A percentile compares a stretch with the other conserved stretches of the same genome.
These are phyloP conservation scores for Exophiala bonariae DNA, from an alignment of 2,329 filamentous ascomycete species.

Conservation along the genomic window DNA sequence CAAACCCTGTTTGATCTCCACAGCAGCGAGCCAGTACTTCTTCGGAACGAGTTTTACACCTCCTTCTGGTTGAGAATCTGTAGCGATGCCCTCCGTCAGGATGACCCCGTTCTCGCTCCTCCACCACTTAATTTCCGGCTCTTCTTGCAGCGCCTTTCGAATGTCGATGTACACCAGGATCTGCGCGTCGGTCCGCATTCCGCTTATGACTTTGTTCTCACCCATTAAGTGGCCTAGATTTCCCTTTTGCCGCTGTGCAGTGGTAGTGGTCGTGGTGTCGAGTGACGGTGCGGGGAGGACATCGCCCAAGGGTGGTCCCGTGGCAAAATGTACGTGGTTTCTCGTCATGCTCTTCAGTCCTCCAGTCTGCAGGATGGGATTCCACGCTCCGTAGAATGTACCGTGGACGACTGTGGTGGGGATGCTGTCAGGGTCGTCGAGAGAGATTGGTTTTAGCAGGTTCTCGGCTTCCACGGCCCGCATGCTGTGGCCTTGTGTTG, in stretches of 20 bases:
- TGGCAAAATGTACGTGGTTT: slow-evolving; percentile 88
- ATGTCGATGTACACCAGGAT: slow-evolving; percentile 78
- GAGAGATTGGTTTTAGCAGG: slow-evolving; percentile 68
- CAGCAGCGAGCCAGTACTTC: slow-evolving; percentile 70
- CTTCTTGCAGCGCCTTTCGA: slow-evolving; percentile 57
- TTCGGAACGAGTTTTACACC: slow-evolving; percentile 53
- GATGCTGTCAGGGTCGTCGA: slow-evolving; percentile 49
- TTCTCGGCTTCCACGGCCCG: slow-evolving; percentile 67
- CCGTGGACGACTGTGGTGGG: slow-evolving; percentile 77
- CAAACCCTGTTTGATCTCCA: slow-evolving; percentile 71
- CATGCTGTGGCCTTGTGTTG: slow-evolving; percentile 92
- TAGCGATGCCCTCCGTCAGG: slow-evolving; percentile 51
- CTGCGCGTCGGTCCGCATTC: slow-evolving; percentile 77
- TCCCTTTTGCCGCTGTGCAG: background rate
- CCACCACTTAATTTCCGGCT: slow-evolving; percentile 66
- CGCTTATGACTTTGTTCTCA: slow-evolving; percentile 62
- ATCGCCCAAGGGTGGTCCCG: slow-evolving; percentile 60
- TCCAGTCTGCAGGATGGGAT: slow-evolving; percentile 69
- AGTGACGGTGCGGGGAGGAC: slow-evolving; percentile 29
- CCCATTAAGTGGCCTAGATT: slow-evolving; percentile 10
- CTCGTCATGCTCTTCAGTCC: slow-evolving; percentile 79
- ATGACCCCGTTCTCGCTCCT: slow-evolving; percentile 76
- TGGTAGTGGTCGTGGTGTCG: background rate
- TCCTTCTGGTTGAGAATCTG: slow-evolving; percentile 1
- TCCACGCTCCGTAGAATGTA: slow-evolving; percentile 81